These are phyloP conservation scores for Malassezia japonica DNA, from an alignment of 1,284 basidiomycete genomes.

Conservation along the genomic window DNA sequence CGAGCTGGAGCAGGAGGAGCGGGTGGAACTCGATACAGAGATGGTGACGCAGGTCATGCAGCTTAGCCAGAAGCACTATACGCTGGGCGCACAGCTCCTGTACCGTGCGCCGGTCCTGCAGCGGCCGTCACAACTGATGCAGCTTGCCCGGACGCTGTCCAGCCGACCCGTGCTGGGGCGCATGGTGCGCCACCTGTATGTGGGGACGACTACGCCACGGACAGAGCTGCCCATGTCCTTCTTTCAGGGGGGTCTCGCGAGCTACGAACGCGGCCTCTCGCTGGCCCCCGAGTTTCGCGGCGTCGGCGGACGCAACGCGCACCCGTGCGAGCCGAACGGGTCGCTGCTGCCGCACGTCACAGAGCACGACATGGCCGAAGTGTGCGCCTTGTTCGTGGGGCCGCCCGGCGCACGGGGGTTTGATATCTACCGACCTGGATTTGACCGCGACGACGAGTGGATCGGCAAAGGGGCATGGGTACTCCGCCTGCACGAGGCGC, in stretches of 20 bases:
- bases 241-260: neutral
- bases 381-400: neutral
- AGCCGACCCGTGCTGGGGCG: constrained; percentile 7
- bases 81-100: constrained; percentile 13
- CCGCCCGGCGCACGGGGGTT: constrained; percentile 3
- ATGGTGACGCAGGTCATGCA: constrained; percentile 1
- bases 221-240: neutral
- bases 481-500: constrained; percentile 3
- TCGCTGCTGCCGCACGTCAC: constrained; percentile 2
- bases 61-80: constrained; percentile 17
- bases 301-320: neutral
- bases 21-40: neutral
- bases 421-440: constrained; percentile 1
- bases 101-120: constrained; percentile 6
- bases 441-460: neutral
- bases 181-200: neutral
- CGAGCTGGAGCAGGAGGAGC: too few relatives aligned
- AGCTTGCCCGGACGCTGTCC: neutral
- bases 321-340: constrained; percentile 6
- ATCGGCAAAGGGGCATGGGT: constrained; percentile 7
- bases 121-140: constrained; percentile 5
- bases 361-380: constrained; percentile 9
- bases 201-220: neutral
- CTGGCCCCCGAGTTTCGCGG: neutral
- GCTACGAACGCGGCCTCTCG: neutral